Percentiles rank a stretch among this genome's conserved stretches.
phyloP scores from a whole-genome alignment of 352 stramenopile genomes.

The Pythium rhizo-oryzae region DNA sequence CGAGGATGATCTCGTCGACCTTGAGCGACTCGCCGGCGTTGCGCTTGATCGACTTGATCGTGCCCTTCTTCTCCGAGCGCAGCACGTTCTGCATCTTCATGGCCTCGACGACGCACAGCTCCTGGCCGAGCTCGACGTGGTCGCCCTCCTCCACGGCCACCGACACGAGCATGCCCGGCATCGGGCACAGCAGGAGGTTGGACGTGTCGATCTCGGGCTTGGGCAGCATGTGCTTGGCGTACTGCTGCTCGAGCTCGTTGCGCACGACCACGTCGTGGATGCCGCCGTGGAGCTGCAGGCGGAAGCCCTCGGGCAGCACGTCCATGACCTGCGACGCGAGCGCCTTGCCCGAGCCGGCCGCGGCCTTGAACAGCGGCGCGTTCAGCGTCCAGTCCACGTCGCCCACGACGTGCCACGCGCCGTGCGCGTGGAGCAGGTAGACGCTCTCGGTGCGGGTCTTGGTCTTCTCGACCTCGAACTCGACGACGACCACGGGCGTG shows the following conservation, averaged over 20 bases:
- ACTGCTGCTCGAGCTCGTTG: slow-evolving; percentile 86
- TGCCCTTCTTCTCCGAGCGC: slow-evolving; percentile 67
- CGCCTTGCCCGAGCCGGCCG: slow-evolving; percentile 26
- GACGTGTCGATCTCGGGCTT: slow-evolving; percentile 91
- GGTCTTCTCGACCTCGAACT: slow-evolving; percentile 51
- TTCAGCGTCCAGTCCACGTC: slow-evolving; percentile 68
- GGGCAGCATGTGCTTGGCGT: slow-evolving; percentile 90
- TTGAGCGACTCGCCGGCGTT: slow-evolving; percentile 89
- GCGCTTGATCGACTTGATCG: slow-evolving; percentile 77
- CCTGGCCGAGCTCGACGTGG: slow-evolving; percentile 82
- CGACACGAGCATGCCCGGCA: slow-evolving; percentile 95
- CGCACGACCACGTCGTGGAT: slow-evolving; percentile 90
- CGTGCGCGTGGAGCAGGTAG: slow-evolving; percentile 42
- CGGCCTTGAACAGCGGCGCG: slow-evolving; percentile 58
- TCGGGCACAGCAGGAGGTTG: slow-evolving; percentile 84
- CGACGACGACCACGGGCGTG: slow-evolving; percentile 45
- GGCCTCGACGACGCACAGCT: slow-evolving; percentile 95
- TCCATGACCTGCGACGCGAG: slow-evolving; percentile 71
- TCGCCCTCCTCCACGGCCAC: slow-evolving; percentile 90
- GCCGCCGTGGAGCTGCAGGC: slow-evolving; percentile 84
- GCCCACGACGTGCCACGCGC: slow-evolving; percentile 55
- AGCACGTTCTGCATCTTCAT: slow-evolving; percentile 98
- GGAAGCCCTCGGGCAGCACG: slow-evolving; percentile 68
- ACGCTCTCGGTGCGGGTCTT: slow-evolving; percentile 31
- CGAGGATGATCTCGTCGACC: slow-evolving; percentile 92